Evolutionary conservation across 192 early-diverging fungal species (phyloP).

Genomic region (Mortierella claussenii): DNA sequence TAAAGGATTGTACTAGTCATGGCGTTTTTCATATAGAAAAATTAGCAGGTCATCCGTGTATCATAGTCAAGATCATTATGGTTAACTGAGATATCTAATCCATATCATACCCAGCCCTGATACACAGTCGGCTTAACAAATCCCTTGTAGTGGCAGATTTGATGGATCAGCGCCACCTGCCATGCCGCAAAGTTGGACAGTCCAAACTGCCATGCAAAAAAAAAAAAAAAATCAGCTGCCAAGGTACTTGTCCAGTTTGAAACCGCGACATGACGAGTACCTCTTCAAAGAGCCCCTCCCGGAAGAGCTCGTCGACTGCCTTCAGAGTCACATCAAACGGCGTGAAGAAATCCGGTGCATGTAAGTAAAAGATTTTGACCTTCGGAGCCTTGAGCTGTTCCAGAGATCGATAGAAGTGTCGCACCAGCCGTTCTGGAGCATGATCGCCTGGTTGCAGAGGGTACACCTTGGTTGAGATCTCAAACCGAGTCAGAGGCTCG

Average conservation of each 20-base stretch:
- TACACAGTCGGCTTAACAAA: slow-evolving; percentile 51
- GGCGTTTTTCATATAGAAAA: too few species aligned
- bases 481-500: slow-evolving; percentile 31
- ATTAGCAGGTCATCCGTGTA: background rate
- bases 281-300: slow-evolving; percentile 57
- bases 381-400: slow-evolving; percentile 53
- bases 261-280: too few species aligned
- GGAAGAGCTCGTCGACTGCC: slow-evolving; percentile 68
- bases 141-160: slow-evolving; percentile 42
- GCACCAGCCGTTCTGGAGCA: slow-evolving; percentile 48
- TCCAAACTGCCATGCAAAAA: slow-evolving; percentile 31
- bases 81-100: too few species aligned
- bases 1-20: slow-evolving; percentile 28
- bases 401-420: slow-evolving; percentile 47
- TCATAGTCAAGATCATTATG: background rate
- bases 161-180: slow-evolving; percentile 36
- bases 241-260: too few species aligned
- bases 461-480: slow-evolving; percentile 59
- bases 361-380: slow-evolving; percentile 75
- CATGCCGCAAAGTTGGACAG: slow-evolving; percentile 46
- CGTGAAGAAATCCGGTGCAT: slow-evolving; percentile 66
- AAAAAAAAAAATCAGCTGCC: too few species aligned
- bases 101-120: slow-evolving; percentile 45
- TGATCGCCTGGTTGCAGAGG: slow-evolving; percentile 27
- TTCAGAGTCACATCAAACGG: slow-evolving; percentile 63